Conservation (phyloP, 108 stramenopile genomes). For the Skeletonema tropicum region DNA sequence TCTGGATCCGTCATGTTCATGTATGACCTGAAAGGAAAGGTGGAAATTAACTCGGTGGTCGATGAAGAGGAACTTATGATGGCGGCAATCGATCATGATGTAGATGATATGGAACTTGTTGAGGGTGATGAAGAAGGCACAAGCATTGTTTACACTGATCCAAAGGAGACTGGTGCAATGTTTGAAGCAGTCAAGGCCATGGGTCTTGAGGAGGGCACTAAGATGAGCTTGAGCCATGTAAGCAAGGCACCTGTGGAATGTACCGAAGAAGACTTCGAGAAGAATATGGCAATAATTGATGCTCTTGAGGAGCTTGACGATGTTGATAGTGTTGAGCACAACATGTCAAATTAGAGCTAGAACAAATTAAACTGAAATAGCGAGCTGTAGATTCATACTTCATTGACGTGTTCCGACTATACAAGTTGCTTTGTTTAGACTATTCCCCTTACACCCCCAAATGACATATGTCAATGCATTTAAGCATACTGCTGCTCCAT, state of each 20-base stretch:
- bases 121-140: conserved; percentile 73
- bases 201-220: conserved; percentile 60
- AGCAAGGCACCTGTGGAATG: conserved; percentile 89
- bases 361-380: conserved; percentile 1
- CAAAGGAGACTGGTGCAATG: conserved; percentile 77
- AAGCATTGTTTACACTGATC: conserved; percentile 77
- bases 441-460: not conserved
- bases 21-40: conserved; percentile 85
- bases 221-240: conserved; percentile 74
- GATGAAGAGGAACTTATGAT: conserved; percentile 79
- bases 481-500: conserved; percentile 43
- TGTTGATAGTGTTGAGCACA: conserved; percentile 96
- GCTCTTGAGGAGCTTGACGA: conserved; percentile 95
- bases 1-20: conserved; percentile 84
- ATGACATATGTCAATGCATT: not conserved
- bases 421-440: not conserved
- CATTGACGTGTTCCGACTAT: not conserved
- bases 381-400: not conserved
- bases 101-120: conserved; percentile 79
- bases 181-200: conserved; percentile 68
- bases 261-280: conserved; percentile 92
- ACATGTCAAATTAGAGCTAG: conserved; percentile 85
- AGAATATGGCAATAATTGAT: conserved; percentile 93
- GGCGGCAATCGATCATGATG: conserved; percentile 84
- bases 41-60: conserved; percentile 59